Conservation (phyloP, 768 basidiomycete genomes). For the Lactarius indigo region DNA sequence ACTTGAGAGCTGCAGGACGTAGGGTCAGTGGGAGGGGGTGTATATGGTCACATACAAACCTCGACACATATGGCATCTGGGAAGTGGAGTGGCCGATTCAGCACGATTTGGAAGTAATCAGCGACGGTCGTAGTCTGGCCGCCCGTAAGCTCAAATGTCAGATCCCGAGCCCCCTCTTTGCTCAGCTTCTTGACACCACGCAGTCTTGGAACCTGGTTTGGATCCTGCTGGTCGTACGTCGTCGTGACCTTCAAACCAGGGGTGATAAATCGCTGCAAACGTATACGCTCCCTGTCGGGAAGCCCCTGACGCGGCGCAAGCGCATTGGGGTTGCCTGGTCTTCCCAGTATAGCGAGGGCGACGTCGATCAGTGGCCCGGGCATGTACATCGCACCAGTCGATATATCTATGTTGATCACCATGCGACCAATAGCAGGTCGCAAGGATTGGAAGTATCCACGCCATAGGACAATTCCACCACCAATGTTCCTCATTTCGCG, state of each 20-base stretch:
- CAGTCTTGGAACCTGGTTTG: slow-evolving; percentile 31
- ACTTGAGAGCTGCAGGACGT: slow-evolving; percentile 47
- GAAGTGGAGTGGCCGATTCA: slow-evolving; percentile 51
- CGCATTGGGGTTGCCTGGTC: slow-evolving; percentile 31
- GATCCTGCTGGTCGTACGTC: slow-evolving; percentile 26
- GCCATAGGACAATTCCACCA: slow-evolving; percentile 64
- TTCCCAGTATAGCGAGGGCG: slow-evolving; percentile 52
- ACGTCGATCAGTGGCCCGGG: slow-evolving; percentile 56
- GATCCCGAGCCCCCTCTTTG: slow-evolving; percentile 46
- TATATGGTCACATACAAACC: slow-evolving; percentile 38
- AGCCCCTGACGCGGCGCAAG: slow-evolving; percentile 42
- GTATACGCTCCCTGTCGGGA: slow-evolving; percentile 49
- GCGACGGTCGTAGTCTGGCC: slow-evolving; percentile 56
- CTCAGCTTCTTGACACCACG: slow-evolving; percentile 63
- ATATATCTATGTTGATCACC: slow-evolving; percentile 74
- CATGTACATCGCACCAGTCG: slow-evolving; percentile 73
- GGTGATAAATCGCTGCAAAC: slow-evolving; percentile 57
- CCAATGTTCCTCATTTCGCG: slow-evolving; percentile 54
- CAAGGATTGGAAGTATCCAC: slow-evolving; percentile 79
- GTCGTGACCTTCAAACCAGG: slow-evolving; percentile 50
- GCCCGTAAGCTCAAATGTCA: slow-evolving; percentile 55
- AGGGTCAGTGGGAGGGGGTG: not conserved
- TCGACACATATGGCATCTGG: slow-evolving; percentile 69
- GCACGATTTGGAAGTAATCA: slow-evolving; percentile 57
- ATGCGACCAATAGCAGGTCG: slow-evolving; percentile 62